Percentiles rank a stretch among this genome's conserved stretches.
Conservation (phyloP, 108 stramenopile genomes). For the Fragilaria crotonensis region DNA sequence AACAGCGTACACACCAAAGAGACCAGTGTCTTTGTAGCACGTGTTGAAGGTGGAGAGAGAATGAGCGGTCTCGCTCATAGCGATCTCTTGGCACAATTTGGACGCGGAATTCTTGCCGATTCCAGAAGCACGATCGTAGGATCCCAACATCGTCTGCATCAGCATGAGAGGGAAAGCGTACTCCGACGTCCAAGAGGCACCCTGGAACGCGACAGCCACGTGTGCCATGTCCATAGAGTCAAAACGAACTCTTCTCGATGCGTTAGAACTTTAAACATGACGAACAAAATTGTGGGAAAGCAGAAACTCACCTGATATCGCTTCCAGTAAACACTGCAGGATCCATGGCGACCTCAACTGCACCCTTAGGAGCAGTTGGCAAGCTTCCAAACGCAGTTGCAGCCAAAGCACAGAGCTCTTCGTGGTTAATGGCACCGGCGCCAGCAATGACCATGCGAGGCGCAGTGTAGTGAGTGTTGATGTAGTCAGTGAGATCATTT, state of each 20-base stretch:
- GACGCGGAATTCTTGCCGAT: slow-evolving; percentile 84
- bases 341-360: slow-evolving; percentile 81
- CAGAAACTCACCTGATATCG: slow-evolving; percentile 72
- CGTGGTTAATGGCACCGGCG: slow-evolving; percentile 95
- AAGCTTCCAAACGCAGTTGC: slow-evolving; percentile 87
- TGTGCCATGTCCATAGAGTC: slow-evolving; percentile 90
- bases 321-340: slow-evolving; percentile 92
- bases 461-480: slow-evolving; percentile 98
- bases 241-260: slow-evolving; percentile 56
- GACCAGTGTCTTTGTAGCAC: slow-evolving; percentile 99
- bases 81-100: slow-evolving; percentile 88
- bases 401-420: slow-evolving; percentile 79
- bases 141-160: slow-evolving; percentile 95
- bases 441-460: slow-evolving; percentile 97
- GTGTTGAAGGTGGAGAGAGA: slow-evolving; percentile 95
- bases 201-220: slow-evolving; percentile 94
- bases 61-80: slow-evolving; percentile 84
- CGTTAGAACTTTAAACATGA: neutral
- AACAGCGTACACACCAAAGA: slow-evolving; percentile 96
- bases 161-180: slow-evolving; percentile 98
- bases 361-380: slow-evolving; percentile 42
- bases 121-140: slow-evolving; percentile 88
- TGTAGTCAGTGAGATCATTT: slow-evolving; percentile 83
- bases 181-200: slow-evolving; percentile 95
- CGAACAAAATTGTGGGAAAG: neutral